Evolutionary conservation across 202 grass and related monocot species (phyloP).

Genomic region (Zoysia matrella): DNA sequence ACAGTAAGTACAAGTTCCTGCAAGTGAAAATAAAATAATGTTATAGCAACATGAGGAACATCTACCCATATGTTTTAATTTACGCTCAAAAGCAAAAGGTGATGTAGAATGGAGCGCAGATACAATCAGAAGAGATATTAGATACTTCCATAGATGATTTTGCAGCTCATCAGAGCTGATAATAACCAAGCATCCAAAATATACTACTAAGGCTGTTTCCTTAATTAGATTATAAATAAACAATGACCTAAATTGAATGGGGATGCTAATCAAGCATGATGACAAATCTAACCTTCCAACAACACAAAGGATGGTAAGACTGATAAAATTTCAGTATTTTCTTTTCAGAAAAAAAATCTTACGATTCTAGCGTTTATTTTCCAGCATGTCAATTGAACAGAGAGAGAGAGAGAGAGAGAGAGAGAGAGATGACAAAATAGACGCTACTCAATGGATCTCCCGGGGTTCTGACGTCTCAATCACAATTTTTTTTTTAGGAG

Average conservation of each 20-base stretch:
- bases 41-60: neutral
- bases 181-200: conserved; percentile 11
- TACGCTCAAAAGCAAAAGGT: neutral
- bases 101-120: neutral
- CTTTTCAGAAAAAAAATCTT: neutral
- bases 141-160: neutral
- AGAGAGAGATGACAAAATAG: conserved; percentile 28
- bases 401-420: too few relatives aligned
- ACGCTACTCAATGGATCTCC: conserved; percentile 15
- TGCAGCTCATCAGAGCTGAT: conserved; percentile 19
- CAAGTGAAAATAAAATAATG: conserved; percentile 29
- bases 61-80: neutral
- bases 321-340: conserved; percentile 10
- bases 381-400: neutral
- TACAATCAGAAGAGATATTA: neutral
- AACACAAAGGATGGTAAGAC: conserved; percentile 1
- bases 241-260: neutral
- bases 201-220: neutral
- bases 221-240: neutral
- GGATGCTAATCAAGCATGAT: neutral
- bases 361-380: neutral
- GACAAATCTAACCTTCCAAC: conserved; percentile 27
- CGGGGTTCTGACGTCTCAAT: conserved; percentile 36
- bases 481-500: conserved; percentile 31
- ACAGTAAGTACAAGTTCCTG: conserved; percentile 43